Evolutionary conservation across 331 rosid genomes (phyloP).

Genomic region (Pyrus hybrid): DNA sequence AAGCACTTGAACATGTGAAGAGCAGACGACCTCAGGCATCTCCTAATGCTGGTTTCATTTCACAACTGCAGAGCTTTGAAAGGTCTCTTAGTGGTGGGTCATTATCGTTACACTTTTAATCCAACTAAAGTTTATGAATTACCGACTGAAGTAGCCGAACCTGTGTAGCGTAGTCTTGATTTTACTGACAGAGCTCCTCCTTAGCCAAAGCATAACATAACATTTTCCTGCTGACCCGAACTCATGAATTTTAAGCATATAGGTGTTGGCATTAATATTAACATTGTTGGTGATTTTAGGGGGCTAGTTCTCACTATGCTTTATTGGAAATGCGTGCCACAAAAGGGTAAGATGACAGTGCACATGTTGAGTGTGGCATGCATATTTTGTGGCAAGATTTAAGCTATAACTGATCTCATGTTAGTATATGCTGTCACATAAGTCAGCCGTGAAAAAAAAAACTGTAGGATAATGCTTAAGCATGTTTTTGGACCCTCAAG

Average conservation of each 20-base stretch:
- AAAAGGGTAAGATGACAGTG: not conserved
- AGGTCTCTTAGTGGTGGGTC: conserved; percentile 45
- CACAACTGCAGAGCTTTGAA: conserved; percentile 58
- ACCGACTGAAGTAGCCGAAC: not conserved
- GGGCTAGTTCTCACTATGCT: too few species aligned
- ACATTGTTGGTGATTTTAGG: not conserved
- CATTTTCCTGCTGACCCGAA: not conserved
- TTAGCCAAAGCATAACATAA: not conserved
- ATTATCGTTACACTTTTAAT: not conserved
- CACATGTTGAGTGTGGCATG: not conserved
- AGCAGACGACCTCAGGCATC: conserved; percentile 49
- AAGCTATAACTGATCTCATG: not conserved
- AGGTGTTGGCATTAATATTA: not conserved
- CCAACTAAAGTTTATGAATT: not conserved
- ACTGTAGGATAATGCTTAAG: not conserved
- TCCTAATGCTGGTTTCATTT: conserved; percentile 70
- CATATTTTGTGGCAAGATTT: not conserved
- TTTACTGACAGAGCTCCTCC: not conserved
- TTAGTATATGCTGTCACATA: not conserved
- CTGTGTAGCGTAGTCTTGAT: not conserved
- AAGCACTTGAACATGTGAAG: conserved; percentile 60
- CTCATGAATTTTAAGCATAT: not conserved
- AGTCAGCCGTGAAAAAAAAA: not conserved
- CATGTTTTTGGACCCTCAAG: not conserved
- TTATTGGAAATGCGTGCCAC: too few species aligned